Evolutionary conservation across 2,329 filamentous ascomycete species (phyloP), one percentile per base, ranked within the genome.

Genomic region (Pseudogymnoascus sp.): DNA sequence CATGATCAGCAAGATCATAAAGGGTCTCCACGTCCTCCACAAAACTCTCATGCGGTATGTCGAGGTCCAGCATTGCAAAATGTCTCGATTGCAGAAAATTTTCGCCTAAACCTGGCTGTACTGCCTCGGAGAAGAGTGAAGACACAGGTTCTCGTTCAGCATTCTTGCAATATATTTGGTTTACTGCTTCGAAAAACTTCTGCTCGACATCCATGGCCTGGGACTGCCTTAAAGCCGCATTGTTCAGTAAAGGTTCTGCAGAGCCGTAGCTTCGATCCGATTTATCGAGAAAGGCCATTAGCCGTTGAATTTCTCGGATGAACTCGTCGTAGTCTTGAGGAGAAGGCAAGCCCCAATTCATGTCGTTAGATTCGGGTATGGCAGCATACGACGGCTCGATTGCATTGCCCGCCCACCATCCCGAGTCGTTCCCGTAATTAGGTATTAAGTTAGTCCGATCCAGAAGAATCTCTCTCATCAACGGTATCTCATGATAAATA

Each of bases 251-350:
- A 4, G 75, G 73, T 61, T 83, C 81, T 21, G 78, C 78, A 0
- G 80, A 82, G 12, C 82, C 85, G 65, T 86, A 86, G 45, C 79
- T 81, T 45, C 85, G 78, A 27, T 86, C 81, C 0, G 84, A 85
- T 8, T 72, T 74, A 62, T 87, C 84, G 2, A 87, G 76, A 64
- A 87, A 87, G 8, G 83, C 84, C 75, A 87, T 79, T 4, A 87
- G 71, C 12, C 85, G 81, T 66, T 87, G 84, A 1, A 86, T 66
- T 69, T 87, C 85, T 25, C 83, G 77, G 60, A 75, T 72, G 63
- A 83, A 75, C 15, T 76, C 71, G 10, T 77, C 71, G 58, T 71
- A 72, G 33, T 67, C 60, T 35, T 71, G 45, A 33, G 48, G 21
- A 39, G 58, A 35, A 31, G 58, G 35, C 13, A 39, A 15, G 13